Evolutionary conservation across 164 flowering plant genomes (phyloP), one percentile per base, ranked within the genome.

Genomic region (Nymphaea thermarum): DNA sequence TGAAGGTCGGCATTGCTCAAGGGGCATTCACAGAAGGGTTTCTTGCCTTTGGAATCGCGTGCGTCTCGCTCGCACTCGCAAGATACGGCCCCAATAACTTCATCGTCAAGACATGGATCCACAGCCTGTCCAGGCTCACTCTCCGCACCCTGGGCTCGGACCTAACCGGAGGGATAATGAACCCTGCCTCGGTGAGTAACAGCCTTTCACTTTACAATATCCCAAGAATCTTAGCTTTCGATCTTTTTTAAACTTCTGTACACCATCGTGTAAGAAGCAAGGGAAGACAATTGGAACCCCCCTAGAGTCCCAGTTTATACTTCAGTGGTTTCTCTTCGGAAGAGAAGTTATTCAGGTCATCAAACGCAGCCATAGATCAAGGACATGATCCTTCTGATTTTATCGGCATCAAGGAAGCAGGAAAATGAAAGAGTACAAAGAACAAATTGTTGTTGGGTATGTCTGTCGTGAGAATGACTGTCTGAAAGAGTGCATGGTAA

Each of bases 91-190:
- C 89, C 6, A 84, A 82, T 43, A 82, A 85, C 73, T 89, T 84
- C 76, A 83, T 76, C 80, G 82, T 78, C 85, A 94, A 87, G 75
- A 89, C 93, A 47, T 94, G 98, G 98, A 91, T 89, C 67, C 71
- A 88, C 3, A 94, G 97, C 66, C 63, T 91, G 68, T 82, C 93
- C 64, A 94, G 91, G 75, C 79, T 91, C n/a, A 25, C 89, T 59
- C 95, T 94, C 77, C 91, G 91, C 60, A 83, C 87, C 55, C 86
- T 94, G 43, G 97, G 98, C 41, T 87, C 96, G 67, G 98, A 94
- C 77, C 78, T 94, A 12, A 94, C 98, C 0, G 98, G 98, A 42
- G 98, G 97, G 69, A 77, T 81, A 75, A 94, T 94, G 98, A 94
- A 94, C 80, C 98, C 98, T 6, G 98, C 98, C 62, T 78, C 97